Evolutionary conservation across 345 rosid genomes (phyloP).

Genomic region (Acer negundo): DNA sequence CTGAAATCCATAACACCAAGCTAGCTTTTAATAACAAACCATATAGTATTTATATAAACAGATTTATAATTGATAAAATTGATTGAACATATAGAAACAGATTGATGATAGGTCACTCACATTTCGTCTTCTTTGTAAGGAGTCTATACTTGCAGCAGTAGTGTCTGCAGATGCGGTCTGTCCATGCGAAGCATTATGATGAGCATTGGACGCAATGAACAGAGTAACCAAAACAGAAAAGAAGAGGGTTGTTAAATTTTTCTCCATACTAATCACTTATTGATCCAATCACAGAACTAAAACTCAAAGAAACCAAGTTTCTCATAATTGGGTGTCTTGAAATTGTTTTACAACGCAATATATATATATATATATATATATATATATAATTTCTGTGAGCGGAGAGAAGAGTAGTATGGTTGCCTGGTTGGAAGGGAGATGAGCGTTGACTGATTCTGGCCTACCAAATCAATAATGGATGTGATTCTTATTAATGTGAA

Average conservation of each 20-base stretch:
- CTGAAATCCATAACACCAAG: conserved; percentile 31
- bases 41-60: neutral
- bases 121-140: conserved; percentile 52
- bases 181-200: conserved; percentile 12
- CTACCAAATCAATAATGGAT: too few relatives aligned
- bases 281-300: too few relatives aligned
- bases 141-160: conserved; percentile 32
- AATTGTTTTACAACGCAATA: too few relatives aligned
- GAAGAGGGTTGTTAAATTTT: neutral
- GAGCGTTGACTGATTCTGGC: too few relatives aligned
- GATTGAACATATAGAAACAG: neutral
- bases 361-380: too few relatives aligned
- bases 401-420: too few relatives aligned
- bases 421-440: too few relatives aligned
- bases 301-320: too few relatives aligned
- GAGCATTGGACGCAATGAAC: neutral
- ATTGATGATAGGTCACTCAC: conserved; percentile 40
- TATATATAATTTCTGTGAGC: too few relatives aligned
- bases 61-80: neutral
- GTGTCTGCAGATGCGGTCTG: conserved; percentile 28
- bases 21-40: neutral
- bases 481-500: too few relatives aligned
- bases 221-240: neutral
- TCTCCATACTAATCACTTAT: neutral
- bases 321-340: too few relatives aligned